Percentiles rank a stretch among this genome's conserved stretches.
Evolutionary conservation across 192 early-diverging fungal species (phyloP).

Genomic region (Coemansia furcata): DNA sequence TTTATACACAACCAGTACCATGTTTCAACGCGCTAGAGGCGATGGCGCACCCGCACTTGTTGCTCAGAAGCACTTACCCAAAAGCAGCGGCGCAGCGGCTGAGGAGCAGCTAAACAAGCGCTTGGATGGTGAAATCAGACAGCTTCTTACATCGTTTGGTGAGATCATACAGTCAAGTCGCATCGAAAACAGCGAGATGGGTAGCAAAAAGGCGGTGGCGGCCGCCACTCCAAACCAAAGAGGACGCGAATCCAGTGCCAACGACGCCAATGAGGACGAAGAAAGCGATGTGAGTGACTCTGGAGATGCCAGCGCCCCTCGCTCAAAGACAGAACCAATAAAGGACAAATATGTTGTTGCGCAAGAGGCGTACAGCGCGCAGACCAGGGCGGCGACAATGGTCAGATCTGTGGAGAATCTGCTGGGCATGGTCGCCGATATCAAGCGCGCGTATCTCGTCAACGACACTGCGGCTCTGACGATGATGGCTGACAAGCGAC

Average conservation of each 20-base stretch:
- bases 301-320: constrained; percentile 2
- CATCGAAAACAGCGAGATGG: constrained; percentile 30
- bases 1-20: background rate
- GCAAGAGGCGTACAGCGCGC: constrained; percentile 49
- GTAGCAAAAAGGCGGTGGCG: constrained; percentile 6
- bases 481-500: constrained; percentile 35
- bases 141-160: constrained; percentile 49
- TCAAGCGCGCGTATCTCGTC: constrained; percentile 45
- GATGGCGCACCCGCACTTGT: constrained; percentile 24
- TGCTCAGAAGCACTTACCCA: constrained; percentile 34
- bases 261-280: background rate
- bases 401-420: constrained; percentile 49
- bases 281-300: background rate
- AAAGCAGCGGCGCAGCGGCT: constrained; percentile 20
- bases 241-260: constrained; percentile 4
- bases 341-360: constrained; percentile 50
- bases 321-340: constrained; percentile 17
- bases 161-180: constrained; percentile 50
- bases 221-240: constrained; percentile 5
- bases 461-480: constrained; percentile 41
- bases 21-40: constrained; percentile 41
- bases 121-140: constrained; percentile 41
- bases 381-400: constrained; percentile 50
- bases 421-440: constrained; percentile 47
- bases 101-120: constrained; percentile 48